A percentile compares a stretch with the other conserved stretches of the same genome.
These are phyloP conservation scores for Tetracentron sinense DNA, from an alignment of 164 flowering plant genomes.

Conservation along the genomic window DNA sequence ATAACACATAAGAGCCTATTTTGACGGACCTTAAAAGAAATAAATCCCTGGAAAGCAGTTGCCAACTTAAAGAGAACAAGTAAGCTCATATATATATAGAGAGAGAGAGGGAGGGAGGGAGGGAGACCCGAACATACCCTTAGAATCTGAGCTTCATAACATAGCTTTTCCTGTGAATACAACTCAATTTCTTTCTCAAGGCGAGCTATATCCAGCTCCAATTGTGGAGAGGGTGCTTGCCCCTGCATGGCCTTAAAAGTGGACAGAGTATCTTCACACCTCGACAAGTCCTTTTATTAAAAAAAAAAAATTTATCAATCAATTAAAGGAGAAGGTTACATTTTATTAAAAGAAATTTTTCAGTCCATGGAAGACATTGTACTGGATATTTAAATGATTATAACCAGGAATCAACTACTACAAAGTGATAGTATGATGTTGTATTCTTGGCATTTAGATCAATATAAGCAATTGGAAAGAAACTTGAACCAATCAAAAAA, in stretches of 20 bases:
- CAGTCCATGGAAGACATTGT: neutral
- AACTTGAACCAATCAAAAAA: neutral
- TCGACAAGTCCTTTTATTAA: conserved; percentile 62
- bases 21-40: no score
- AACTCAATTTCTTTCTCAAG: conserved; percentile 82
- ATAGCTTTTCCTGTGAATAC: conserved; percentile 78
- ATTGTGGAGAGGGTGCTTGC: conserved; percentile 63
- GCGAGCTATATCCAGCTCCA: conserved; percentile 64
- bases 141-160: conserved; percentile 90
- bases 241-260: conserved; percentile 61
- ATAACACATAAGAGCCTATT: neutral
- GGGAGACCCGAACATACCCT: conserved; percentile 46
- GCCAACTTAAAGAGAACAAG: neutral
- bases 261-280: conserved; percentile 78
- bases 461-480: neutral
- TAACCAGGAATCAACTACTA: neutral
- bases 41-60: neutral
- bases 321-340: no score
- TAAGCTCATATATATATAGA: neutral
- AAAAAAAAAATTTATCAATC: neutral
- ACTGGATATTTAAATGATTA: neutral
- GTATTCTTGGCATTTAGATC: neutral
- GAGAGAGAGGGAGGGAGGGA: neutral
- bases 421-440: neutral
- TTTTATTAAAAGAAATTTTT: no score